These are phyloP conservation scores for Cladosporium sp. DNA, from an alignment of 2,329 filamentous ascomycete genomes.

Conservation along the genomic window DNA sequence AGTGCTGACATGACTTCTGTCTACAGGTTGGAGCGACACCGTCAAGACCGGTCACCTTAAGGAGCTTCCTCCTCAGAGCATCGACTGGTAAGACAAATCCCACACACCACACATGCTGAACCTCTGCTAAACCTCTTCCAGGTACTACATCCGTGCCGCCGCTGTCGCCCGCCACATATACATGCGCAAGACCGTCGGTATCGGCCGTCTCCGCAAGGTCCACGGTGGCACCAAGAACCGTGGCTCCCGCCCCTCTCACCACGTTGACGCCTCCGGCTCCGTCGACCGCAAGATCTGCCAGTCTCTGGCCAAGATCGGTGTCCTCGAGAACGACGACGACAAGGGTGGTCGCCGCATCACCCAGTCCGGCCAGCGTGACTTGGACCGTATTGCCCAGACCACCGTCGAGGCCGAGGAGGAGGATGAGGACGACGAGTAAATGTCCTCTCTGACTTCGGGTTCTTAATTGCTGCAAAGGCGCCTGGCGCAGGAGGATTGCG, in stretches of 20 bases:
- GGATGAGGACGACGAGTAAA: conserved; percentile 42
- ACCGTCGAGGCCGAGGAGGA: conserved; percentile 54
- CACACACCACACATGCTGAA: neutral
- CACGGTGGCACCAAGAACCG: conserved; percentile 94
- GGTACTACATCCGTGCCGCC: conserved; percentile 82
- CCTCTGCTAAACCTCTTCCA: conserved; percentile 28
- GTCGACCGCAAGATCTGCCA: conserved; percentile 98
- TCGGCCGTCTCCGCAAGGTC: conserved; percentile 93
- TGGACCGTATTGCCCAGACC: conserved; percentile 70
- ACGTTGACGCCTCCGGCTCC: conserved; percentile 91
- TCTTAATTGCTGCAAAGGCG: conserved; percentile 17
- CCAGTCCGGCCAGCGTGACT: conserved; percentile 96
- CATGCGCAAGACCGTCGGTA: conserved; percentile 98
- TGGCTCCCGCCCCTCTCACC: conserved; percentile 83
- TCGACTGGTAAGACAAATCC: conserved; percentile 68
- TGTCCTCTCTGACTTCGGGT: conserved; percentile 15
- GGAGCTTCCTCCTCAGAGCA: conserved; percentile 96
- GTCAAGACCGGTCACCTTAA: conserved; percentile 97
- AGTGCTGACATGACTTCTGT: conserved; percentile 46
- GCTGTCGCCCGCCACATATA: conserved; percentile 98
- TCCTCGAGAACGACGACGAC: conserved; percentile 95
- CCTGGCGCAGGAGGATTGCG: conserved; percentile 17
- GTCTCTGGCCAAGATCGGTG: conserved; percentile 98
- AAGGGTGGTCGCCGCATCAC: conserved; percentile 99
- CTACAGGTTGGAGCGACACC: conserved; percentile 95